Conservation (phyloP, 192 early-diverging fungal species). For the Rhizophlyctis rosea region DNA sequence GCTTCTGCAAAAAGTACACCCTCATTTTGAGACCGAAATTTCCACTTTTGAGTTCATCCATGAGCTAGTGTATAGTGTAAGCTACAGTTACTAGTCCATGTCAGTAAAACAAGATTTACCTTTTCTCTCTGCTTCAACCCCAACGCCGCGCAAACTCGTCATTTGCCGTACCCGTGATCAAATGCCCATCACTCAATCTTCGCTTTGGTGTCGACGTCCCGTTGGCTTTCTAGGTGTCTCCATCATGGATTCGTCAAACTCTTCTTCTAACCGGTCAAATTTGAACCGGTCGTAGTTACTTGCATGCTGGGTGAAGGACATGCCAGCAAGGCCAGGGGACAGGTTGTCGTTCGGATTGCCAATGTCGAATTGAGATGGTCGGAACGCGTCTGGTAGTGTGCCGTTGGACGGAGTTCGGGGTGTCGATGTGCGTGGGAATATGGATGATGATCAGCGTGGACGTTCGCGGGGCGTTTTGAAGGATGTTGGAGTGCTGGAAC, state of each 20-base stretch:
- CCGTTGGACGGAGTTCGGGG: too few species aligned
- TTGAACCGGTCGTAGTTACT: neutral
- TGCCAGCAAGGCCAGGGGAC: too few species aligned
- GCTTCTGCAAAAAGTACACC: slow-evolving; percentile 27
- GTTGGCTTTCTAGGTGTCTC: neutral
- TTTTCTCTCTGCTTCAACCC: slow-evolving; percentile 30
- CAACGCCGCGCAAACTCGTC: neutral
- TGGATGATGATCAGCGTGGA: too few species aligned
- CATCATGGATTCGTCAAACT: neutral
- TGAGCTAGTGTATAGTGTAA: slow-evolving; percentile 18
- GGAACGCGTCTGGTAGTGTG: too few species aligned
- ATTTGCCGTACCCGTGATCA: neutral
- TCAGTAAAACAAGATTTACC: slow-evolving; percentile 7
- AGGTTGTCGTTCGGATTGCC: too few species aligned
- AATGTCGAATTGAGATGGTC: too few species aligned
- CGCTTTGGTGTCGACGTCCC: neutral
- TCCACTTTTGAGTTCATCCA: slow-evolving; percentile 38
- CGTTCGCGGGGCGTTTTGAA: too few species aligned
- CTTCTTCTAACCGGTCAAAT: neutral
- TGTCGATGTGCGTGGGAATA: too few species aligned
- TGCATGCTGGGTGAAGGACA: too few species aligned
- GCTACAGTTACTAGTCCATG: neutral
- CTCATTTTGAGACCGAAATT: slow-evolving; percentile 37
- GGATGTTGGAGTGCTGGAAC: too few species aligned
- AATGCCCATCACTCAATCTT: neutral